These are phyloP conservation scores for Auricularia sp. DNA, from an alignment of 768 basidiomycete genomes.

Conservation along the genomic window DNA sequence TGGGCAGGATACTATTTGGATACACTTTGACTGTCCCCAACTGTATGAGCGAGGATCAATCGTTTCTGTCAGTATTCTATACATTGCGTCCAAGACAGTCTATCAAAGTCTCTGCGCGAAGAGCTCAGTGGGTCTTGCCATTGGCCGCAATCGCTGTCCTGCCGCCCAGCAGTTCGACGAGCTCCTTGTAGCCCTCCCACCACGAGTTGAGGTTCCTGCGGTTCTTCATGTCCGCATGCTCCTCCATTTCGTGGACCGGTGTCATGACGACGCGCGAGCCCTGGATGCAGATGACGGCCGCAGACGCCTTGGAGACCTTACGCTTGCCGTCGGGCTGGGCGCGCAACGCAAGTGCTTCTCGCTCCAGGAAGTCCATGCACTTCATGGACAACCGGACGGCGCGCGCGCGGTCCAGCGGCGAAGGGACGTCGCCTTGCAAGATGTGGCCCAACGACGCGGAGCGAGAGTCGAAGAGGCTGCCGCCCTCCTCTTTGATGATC, in stretches of 20 bases:
- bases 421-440: conserved; percentile 90
- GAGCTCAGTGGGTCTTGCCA: neutral
- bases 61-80: neutral
- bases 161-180: conserved; percentile 61
- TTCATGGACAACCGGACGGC: conserved; percentile 83
- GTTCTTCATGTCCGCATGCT: conserved; percentile 85
- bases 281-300: conserved; percentile 88
- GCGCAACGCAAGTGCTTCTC: conserved; percentile 52
- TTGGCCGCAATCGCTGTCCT: conserved; percentile 2
- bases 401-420: conserved; percentile 86
- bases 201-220: conserved; percentile 68
- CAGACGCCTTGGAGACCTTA: conserved; percentile 50
- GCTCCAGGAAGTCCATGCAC: conserved; percentile 91
- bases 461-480: conserved; percentile 81
- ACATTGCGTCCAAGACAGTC: neutral
- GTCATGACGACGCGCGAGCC: conserved; percentile 74
- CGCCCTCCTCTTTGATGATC: conserved; percentile 95
- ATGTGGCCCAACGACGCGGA: conserved; percentile 96
- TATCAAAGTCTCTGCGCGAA: neutral
- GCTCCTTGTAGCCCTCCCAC: conserved; percentile 62
- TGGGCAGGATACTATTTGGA: too few species aligned
- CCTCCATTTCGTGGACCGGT: conserved; percentile 72
- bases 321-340: conserved; percentile 43
- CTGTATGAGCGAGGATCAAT: too few species aligned
- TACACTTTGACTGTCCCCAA: too few species aligned